Conservation (phyloP, 73 alveolate genomes). For the Stentor coeruleus region DNA sequence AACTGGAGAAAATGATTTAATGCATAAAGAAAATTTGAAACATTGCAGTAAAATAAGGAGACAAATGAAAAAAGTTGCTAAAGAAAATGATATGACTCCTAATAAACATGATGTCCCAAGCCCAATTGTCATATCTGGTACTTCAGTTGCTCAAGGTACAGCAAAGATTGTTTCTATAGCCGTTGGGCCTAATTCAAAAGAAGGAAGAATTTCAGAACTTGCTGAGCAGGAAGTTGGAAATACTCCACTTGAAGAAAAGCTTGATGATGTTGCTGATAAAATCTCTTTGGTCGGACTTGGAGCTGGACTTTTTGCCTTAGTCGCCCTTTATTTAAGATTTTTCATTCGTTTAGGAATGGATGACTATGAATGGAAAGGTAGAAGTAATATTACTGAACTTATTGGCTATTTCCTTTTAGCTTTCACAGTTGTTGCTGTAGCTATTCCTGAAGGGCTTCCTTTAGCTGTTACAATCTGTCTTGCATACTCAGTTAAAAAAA, state of each 20-base stretch:
- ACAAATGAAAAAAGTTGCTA: slow-evolving; percentile 26
- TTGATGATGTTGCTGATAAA: background rate
- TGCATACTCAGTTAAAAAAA: slow-evolving; percentile 62
- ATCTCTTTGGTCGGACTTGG: background rate
- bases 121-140: slow-evolving; percentile 41
- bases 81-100: slow-evolving; percentile 5
- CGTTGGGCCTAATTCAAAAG: slow-evolving; percentile 31
- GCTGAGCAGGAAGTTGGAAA: slow-evolving; percentile 15
- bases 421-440: slow-evolving; percentile 66
- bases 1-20: slow-evolving; percentile 88
- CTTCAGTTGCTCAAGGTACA: slow-evolving; percentile 45
- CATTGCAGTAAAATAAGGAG: slow-evolving; percentile 52
- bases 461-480: slow-evolving; percentile 63
- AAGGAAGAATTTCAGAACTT: slow-evolving; percentile 5
- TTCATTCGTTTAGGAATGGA: slow-evolving; percentile 36
- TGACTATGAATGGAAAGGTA: slow-evolving; percentile 50
- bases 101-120: slow-evolving; percentile 26
- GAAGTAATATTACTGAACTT: slow-evolving; percentile 43
- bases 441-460: slow-evolving; percentile 77
- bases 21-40: slow-evolving; percentile 55
- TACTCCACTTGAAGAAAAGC: slow-evolving; percentile 11
- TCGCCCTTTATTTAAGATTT: background rate
- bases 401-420: slow-evolving; percentile 59
- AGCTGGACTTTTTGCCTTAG: background rate
- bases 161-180: slow-evolving; percentile 51